Evolutionary conservation across 2,329 filamentous ascomycete genomes (phyloP).

Genomic region (Fusarium subtropicale): DNA sequence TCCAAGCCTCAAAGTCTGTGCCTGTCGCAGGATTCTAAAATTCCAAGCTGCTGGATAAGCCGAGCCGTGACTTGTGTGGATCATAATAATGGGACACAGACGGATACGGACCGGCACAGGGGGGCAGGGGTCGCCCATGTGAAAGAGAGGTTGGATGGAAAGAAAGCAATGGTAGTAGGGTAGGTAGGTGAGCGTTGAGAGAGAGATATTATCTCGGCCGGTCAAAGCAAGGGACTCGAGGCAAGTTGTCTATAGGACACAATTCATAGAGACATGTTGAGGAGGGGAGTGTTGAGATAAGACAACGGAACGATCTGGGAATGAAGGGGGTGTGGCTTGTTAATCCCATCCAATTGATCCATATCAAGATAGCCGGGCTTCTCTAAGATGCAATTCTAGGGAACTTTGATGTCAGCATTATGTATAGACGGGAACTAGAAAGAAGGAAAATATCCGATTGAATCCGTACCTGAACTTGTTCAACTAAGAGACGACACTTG

Average conservation of each 20-base stretch:
- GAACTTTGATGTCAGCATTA: conserved; percentile 27
- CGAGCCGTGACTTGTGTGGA: conserved; percentile 34
- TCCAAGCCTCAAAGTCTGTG: conserved; percentile 31
- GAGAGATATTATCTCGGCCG: conserved; percentile 13
- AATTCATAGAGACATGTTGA: not conserved
- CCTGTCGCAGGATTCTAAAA: conserved; percentile 31
- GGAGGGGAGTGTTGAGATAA: conserved; percentile 37
- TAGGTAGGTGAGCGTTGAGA: conserved; percentile 2
- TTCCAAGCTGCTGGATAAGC: conserved; percentile 40
- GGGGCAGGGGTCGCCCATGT: conserved; percentile 25
- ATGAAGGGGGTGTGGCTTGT: conserved; percentile 30
- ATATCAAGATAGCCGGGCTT: conserved; percentile 32
- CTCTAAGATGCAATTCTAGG: conserved; percentile 13
- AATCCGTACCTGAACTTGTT: not conserved
- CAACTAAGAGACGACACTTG: not conserved
- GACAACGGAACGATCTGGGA: conserved; percentile 4
- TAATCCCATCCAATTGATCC: conserved; percentile 25
- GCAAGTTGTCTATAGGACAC: conserved; percentile 2
- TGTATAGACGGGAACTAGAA: not conserved
- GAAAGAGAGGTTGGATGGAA: conserved; percentile 36
- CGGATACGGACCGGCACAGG: conserved; percentile 6
- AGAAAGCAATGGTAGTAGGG: conserved; percentile 29
- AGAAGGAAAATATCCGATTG: not conserved
- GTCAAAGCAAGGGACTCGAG: conserved; percentile 13
- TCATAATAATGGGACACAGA: conserved; percentile 19